Evolutionary conservation across 176 grass and related monocot genomes (phyloP).

Genomic region (Themeda triandra): DNA sequence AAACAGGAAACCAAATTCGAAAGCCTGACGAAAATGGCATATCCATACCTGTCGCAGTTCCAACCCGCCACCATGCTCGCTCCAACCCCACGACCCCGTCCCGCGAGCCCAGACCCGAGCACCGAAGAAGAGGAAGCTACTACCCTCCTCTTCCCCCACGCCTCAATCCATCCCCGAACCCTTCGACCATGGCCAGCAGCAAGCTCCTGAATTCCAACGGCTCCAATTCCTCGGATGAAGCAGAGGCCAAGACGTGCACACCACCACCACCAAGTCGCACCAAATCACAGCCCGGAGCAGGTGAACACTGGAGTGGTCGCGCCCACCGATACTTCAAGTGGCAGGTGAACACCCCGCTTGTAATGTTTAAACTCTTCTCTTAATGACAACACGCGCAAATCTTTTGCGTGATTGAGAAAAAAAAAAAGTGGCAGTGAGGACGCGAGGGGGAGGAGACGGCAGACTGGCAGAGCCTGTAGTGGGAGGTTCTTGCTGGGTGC

Average conservation of each 20-base stretch:
- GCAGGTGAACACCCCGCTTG: no score
- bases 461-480: no score
- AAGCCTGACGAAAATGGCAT: conserved; percentile 7
- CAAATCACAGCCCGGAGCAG: conserved; percentile 8
- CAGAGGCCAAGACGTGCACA: not conserved
- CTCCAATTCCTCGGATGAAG: conserved; percentile 17
- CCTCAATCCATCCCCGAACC: conserved; percentile 55
- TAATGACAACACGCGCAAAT: no score
- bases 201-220: not conserved
- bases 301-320: not conserved
- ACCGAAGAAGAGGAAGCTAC: conserved; percentile 43
- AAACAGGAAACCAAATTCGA: not conserved
- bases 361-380: no score
- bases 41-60: conserved; percentile 44
- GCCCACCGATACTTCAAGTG: conserved; percentile 14
- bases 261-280: conserved; percentile 11
- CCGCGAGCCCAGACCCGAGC: conserved; percentile 13
- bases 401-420: no score
- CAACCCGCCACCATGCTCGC: conserved; percentile 2
- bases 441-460: not conserved
- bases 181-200: conserved; percentile 44
- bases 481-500: conserved; percentile 19
- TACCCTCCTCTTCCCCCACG: conserved; percentile 43
- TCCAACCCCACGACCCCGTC: not conserved
- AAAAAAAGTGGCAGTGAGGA: no score